These are phyloP conservation scores for Krasilnikovozyma curviuscula DNA, from an alignment of 768 basidiomycete genomes.

Conservation along the genomic window DNA sequence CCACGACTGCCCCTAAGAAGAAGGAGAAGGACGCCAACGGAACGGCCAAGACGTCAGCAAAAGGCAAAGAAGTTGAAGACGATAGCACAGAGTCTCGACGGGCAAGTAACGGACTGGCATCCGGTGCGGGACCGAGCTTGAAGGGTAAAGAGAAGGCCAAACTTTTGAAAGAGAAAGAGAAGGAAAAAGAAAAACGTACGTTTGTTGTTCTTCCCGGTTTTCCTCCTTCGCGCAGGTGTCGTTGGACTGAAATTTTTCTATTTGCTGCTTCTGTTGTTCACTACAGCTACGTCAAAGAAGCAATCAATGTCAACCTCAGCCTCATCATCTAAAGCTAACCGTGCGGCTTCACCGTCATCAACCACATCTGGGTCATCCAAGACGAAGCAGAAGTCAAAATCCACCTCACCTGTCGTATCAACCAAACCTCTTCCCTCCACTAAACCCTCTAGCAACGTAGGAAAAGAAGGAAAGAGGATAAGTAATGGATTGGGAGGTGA, in stretches of 20 bases:
- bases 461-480: too few relatives aligned
- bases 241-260: too few relatives aligned
- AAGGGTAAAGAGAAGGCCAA: not conserved
- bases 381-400: not conserved
- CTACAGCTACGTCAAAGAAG: not conserved
- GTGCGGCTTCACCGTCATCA: not conserved
- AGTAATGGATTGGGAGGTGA: too few relatives aligned
- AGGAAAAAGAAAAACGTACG: not conserved
- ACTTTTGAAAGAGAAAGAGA: not conserved
- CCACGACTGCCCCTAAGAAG: too few relatives aligned
- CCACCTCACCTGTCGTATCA: not conserved
- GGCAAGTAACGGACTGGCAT: too few relatives aligned
- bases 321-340: not conserved
- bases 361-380: not conserved
- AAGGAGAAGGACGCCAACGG: conserved; percentile 1
- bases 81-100: not conserved
- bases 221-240: too few relatives aligned
- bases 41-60: not conserved
- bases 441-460: not conserved
- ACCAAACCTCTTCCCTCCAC: not conserved
- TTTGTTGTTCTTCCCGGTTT: too few relatives aligned
- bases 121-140: not conserved
- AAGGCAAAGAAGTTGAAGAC: not conserved
- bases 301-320: not conserved
- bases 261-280: too few relatives aligned